Evolutionary conservation across 768 basidiomycete genomes (phyloP), one percentile per base, ranked within the genome.

Genomic region (Rhodosporidiobolus odoratus): DNA sequence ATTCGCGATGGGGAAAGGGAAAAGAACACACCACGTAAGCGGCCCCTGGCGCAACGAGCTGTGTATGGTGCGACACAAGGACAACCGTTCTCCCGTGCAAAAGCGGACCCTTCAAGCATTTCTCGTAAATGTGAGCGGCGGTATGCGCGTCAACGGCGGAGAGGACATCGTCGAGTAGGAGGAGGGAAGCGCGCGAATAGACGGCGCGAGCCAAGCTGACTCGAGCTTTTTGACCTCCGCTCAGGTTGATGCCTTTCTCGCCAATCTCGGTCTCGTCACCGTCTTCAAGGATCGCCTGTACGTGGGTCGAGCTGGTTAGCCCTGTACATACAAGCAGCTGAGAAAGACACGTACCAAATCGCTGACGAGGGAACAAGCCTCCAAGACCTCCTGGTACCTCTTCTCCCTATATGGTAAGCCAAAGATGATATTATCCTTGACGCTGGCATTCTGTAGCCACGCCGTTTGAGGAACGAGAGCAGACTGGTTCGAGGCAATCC

Each of bases 1-100:
- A 78, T 90, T 91, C 35, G 80, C 82, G 9, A 92, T 90, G 32
- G 85, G 89, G 3, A 89, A 85, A 6, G 85, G 84, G 76, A 90
- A 90, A 3, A 94, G 83, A 76, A 66, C 45, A 19, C 21, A 65
- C 73, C 27, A 76, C 57, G 38, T 61, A 43, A 7, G 58, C 47
- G 0, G 93, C 91, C 30, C 86, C 89, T 1, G 90, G 85, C 4
- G 86, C 84, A 76, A 91, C 92, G 7, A 98, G 83, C 76, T 93
- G 89, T n/a, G 96, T 89, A 76, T 96, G 92, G 77, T 99, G 96
- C 8, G 94, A 95, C 54, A 94, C 92, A 30, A 98, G 83, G 47
- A 97, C 83, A 57, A 93, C 80, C 0, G 93, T 95, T 57, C 93
- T 84, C 5, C 85, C 88, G 27, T 81, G 78, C 75, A 92, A 82